Evolutionary conservation across 345 rosid genomes (phyloP), one percentile per base, ranked within the genome.

Genomic region (Lepidium aucheri): DNA sequence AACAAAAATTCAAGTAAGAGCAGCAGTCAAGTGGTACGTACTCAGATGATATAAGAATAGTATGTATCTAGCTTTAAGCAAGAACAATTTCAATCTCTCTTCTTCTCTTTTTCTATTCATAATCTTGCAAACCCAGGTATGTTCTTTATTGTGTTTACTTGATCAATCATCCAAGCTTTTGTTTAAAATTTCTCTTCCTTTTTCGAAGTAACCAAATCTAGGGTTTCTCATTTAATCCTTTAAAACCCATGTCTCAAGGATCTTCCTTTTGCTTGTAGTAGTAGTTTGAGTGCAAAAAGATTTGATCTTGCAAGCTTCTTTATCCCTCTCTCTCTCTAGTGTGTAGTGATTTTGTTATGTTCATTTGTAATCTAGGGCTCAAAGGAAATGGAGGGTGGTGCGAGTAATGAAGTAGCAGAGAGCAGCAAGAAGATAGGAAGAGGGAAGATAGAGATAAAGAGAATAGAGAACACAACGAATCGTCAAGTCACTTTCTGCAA

Each of bases 401-500:
- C 47, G 32, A 65, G 67, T 50, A 42, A 51, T 73, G 76, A 82
- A 67, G 82, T 76, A 53, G 76, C 74, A 28, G 89, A 80, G 74
- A 80, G 79, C 76, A 81, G 81, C 82, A 80, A 69, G 72, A 84
- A 84, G 72, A 55, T 74, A 73, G 90, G 85, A 47, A 84, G 96
- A 79, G 94, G 96, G 3, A 89, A 89, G 70, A 81, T 89, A 32
- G 94, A 82, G 83, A 89, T 89, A 17, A 87, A 85, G 74, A 70
- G 96, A 72, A 87, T 89, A 64, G 94, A 86, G 64, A 89, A 82
- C 82, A 75, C 94, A 2, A 85, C 96, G 4, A 89, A 84, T 58
- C 78, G 96, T 14, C 96, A 87, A 65, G 96, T 89, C 45, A 89
- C 96, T 71, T 89, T 89, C 83, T 89, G 96, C 49, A 86, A 89